Evolutionary conservation across 2,329 filamentous ascomycete species (phyloP), one percentile per base, ranked within the genome.

Genomic region (Penicillium rolfsii): DNA sequence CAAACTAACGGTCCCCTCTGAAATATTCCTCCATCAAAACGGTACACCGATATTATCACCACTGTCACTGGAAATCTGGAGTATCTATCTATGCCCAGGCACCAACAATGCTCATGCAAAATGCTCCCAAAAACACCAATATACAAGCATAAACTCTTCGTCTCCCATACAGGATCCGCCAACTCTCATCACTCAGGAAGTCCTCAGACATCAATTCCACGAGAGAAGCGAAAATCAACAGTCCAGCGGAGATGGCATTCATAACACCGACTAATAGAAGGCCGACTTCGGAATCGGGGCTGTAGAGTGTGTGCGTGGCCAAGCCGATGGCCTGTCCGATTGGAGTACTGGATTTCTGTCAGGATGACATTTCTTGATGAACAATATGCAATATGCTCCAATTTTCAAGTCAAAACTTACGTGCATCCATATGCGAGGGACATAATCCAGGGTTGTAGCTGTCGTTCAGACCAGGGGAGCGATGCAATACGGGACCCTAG

Each of bases 161-260:
- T 70, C 77, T 83, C 0, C 89, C 89, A 59, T 83, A 84, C 40
- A 92, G 78, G 22, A 85, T 80, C 67, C 82, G 83, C 81, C 90
- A 91, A 74, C 88, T 91, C 80, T 90, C 89, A 67, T 91, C 89
- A 12, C 85, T 87, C 61, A 93, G 73, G 64, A 93, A 93, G 71
- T 94, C 91, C 73, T 93, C 90, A 0, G 89, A 88, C 60, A 94
- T 82, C 16, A 94, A 79, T 76, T 94, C 90, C 0, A 94, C 90
- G 24, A 94, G 77, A 0, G 89, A 90, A 0, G 91, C 90, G 69
- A 91, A 94, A 6, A 93, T 81, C 38, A 94, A 76, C 41, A 94
- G 79, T 0, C 91, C 91, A n/a, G 88, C 86, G 0, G 89, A 91
- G 40, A 94, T 88, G 52, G 89, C 90, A 67, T 94, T 93, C 89